Base-by-base conservation (phyloP, 2,329 filamentous ascomycete genomes). In the Chaetomium globosum region DNA sequence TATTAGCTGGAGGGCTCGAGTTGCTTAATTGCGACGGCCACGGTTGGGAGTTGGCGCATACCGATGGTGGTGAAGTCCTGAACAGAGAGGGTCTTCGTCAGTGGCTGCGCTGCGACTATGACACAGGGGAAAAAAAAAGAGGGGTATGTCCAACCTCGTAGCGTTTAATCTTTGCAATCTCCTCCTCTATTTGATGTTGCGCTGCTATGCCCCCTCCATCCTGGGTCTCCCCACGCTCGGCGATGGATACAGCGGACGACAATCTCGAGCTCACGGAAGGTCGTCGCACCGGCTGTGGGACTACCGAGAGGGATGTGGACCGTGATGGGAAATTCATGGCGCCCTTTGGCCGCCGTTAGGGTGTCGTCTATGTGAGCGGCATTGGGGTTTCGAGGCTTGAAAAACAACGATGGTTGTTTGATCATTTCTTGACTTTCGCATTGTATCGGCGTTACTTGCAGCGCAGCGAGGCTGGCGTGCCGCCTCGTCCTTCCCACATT, bases 151-250 rank as follows among this genome's bases (percentile, higher is more conserved):
- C 31, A 48, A 89, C 87, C 80, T 97, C 95, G 80, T 99, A 99
- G 80, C 94, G 87, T 80, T 97, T 97, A 76, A 99, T 98, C 81
- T 97, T 90, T 30, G 91, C 93, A 75, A 99, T 97, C 80, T 99
- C 95, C 75, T 98, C 93, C 67, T 93, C 90, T 70, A 96, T 92
- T 68, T 89, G 87, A 67, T 89, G 85, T 73, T 91, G 86, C 63
- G 83, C 86, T 31, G 81, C 77, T 39, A 76, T 82, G 12, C 75
- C 77, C 43, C 81, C 79, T 57, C 81, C 80, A 66, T 79, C 79
- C 21, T 79, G 83, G 67, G 85, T 87, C 66, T 88, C 84, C 67
- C 87, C 88, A 68, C 82, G 83, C 76, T 92, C 89, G 66, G 82
- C 83, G 67, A 79, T 85, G 62, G 88, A 89, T 64, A 91, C 82